Conservation (phyloP, 371 early-diverging fungal species). For the Mortierella sp. region DNA sequence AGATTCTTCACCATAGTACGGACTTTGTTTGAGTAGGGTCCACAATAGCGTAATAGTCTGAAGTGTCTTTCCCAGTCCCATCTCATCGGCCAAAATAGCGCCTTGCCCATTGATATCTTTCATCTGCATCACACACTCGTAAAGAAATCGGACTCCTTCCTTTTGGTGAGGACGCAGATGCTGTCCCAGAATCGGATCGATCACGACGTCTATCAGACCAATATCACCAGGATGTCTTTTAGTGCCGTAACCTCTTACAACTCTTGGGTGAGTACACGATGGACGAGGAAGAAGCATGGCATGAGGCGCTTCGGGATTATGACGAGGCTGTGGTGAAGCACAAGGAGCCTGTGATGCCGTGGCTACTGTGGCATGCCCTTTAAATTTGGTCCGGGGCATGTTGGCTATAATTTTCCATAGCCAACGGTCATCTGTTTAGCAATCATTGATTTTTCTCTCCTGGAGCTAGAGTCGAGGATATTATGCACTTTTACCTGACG, state of each 20-base stretch:
- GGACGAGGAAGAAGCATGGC: conserved; percentile 37
- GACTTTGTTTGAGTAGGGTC: conserved; percentile 70
- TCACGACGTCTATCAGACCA: conserved; percentile 64
- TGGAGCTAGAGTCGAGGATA: too few relatives aligned
- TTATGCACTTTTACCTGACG: neutral
- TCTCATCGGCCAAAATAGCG: conserved; percentile 73
- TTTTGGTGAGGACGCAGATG: conserved; percentile 70
- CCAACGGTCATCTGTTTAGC: neutral
- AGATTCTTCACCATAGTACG: conserved; percentile 45
- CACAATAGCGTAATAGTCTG: conserved; percentile 73
- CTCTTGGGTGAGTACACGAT: conserved; percentile 18
- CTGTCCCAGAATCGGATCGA: conserved; percentile 62
- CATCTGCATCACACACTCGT: conserved; percentile 67
- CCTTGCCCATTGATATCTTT: conserved; percentile 62
- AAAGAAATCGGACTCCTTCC: conserved; percentile 70
- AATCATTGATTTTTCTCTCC: too few relatives aligned
- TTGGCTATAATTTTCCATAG: neutral
- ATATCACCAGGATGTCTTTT: conserved; percentile 28
- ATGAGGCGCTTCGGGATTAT: conserved; percentile 22
- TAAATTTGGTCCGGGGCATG: conserved; percentile 21
- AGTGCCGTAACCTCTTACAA: conserved; percentile 10
- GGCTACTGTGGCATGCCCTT: conserved; percentile 4
- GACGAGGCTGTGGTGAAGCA: conserved; percentile 22
- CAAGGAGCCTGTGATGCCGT: conserved; percentile 5
- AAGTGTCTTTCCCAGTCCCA: conserved; percentile 70